Percentiles rank a stretch among this genome's conserved stretches.
Evolutionary conservation across 2,329 filamentous ascomycete genomes (phyloP).

Genomic region (Aspergillus uvarum): DNA sequence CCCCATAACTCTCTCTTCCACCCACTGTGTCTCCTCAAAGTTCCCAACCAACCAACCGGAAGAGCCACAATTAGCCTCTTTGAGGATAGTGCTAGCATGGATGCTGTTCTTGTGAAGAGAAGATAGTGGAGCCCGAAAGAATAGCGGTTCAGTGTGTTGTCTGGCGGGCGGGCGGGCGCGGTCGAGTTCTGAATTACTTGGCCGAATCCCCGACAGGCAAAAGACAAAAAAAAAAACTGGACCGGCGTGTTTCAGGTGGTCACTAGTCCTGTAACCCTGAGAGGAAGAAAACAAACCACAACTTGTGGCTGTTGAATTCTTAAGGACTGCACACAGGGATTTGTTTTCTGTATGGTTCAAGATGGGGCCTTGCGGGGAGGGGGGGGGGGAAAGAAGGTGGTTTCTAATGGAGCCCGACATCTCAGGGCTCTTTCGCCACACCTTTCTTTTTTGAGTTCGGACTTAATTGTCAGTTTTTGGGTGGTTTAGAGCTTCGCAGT

Average conservation of each 20-base stretch:
- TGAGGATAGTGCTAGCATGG: neutral
- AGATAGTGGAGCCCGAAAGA: neutral
- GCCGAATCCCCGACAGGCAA: neutral
- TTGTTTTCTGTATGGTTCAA: neutral
- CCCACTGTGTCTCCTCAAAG: too few relatives aligned
- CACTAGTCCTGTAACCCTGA: slow-evolving; percentile 33
- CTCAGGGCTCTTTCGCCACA: neutral
- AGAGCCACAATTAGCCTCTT: neutral
- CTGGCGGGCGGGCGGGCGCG: neutral
- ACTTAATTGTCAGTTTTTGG: neutral
- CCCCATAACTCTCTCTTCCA: too few relatives aligned
- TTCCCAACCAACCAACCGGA: neutral
- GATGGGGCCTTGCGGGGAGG: slow-evolving; percentile 29
- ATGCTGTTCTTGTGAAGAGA: neutral
- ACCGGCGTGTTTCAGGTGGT: slow-evolving; percentile 31
- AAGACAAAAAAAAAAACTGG: neutral
- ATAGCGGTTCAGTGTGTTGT: neutral
- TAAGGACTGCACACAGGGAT: slow-evolving; percentile 29
- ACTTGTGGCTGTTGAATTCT: slow-evolving; percentile 13
- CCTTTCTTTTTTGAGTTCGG: neutral
- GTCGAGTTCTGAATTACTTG: neutral
- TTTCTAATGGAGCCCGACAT: slow-evolving; percentile 6
- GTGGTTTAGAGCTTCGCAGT: too few relatives aligned
- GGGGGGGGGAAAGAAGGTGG: too few relatives aligned
- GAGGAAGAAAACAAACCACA: slow-evolving; percentile 27